Evolutionary conservation across 1,284 basidiomycete species (phyloP).

Genomic region (Pascua guehoae): DNA sequence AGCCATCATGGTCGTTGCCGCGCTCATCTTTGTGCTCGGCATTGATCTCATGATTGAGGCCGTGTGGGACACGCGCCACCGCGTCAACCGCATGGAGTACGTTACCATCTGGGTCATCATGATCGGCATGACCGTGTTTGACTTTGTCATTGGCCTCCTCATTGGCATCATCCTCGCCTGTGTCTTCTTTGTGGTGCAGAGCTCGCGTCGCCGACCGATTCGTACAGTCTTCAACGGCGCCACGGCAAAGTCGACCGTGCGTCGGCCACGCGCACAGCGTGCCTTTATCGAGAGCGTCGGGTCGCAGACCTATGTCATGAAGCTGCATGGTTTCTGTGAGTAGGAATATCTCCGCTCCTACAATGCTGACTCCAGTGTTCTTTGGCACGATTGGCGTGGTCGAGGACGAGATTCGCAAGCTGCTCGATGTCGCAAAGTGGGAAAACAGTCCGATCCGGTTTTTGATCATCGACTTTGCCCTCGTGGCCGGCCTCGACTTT

Average conservation of each 20-base stretch:
- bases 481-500: conserved; percentile 89
- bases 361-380: conserved; percentile 58
- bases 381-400: conserved; percentile 91
- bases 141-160: conserved; percentile 90
- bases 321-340: conserved; percentile 68
- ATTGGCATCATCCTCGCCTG: conserved; percentile 90
- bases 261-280: conserved; percentile 80
- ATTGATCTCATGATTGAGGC: conserved; percentile 93
- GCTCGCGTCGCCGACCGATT: conserved; percentile 77
- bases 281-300: conserved; percentile 88
- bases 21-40: conserved; percentile 91
- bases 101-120: conserved; percentile 60
- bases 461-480: conserved; percentile 76
- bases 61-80: conserved; percentile 88
- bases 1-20: conserved; percentile 85
- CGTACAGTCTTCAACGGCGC: conserved; percentile 74
- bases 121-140: conserved; percentile 85
- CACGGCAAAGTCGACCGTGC: conserved; percentile 81
- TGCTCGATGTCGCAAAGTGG: conserved; percentile 74
- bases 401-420: conserved; percentile 63
- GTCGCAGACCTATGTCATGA: conserved; percentile 83
- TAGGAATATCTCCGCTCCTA: conserved; percentile 11
- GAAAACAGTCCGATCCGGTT: conserved; percentile 79
- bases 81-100: conserved; percentile 68
- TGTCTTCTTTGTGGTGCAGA: conserved; percentile 94